Evolutionary conservation across 306 rosid genomes (phyloP).

Genomic region (Casuarina glauca): DNA sequence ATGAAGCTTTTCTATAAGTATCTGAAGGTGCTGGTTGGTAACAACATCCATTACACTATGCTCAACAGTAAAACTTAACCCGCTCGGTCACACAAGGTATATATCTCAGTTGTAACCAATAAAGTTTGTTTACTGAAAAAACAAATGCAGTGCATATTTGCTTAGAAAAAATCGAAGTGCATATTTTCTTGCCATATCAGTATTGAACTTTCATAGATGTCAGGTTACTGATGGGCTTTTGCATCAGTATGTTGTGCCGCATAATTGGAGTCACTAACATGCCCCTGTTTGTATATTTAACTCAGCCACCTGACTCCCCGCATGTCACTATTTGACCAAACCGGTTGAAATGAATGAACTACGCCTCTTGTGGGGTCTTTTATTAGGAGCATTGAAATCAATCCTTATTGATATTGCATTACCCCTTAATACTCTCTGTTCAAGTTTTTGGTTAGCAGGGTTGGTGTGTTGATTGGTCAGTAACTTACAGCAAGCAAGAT

Average conservation of each 20-base stretch:
- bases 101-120: neutral
- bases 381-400: neutral
- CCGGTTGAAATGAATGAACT: neutral
- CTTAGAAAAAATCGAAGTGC: neutral
- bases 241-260: neutral
- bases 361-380: neutral
- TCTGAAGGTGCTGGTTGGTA: too few relatives aligned
- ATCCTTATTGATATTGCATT: neutral
- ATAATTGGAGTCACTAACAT: neutral
- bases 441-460: neutral
- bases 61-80: too few relatives aligned
- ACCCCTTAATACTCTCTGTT: neutral
- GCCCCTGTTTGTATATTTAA: neutral
- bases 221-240: neutral
- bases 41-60: too few relatives aligned
- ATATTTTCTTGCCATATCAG: neutral
- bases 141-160: neutral
- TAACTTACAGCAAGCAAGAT: neutral
- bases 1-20: too few relatives aligned
- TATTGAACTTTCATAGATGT: neutral
- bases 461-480: neutral
- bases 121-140: neutral
- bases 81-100: too few relatives aligned
- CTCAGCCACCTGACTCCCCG: neutral
- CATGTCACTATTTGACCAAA: neutral